Percentiles rank a stretch among this genome's conserved stretches.
These are phyloP conservation scores for Nectriaceae sp. DNA, from an alignment of 2,329 filamentous ascomycete genomes.

Conservation along the genomic window DNA sequence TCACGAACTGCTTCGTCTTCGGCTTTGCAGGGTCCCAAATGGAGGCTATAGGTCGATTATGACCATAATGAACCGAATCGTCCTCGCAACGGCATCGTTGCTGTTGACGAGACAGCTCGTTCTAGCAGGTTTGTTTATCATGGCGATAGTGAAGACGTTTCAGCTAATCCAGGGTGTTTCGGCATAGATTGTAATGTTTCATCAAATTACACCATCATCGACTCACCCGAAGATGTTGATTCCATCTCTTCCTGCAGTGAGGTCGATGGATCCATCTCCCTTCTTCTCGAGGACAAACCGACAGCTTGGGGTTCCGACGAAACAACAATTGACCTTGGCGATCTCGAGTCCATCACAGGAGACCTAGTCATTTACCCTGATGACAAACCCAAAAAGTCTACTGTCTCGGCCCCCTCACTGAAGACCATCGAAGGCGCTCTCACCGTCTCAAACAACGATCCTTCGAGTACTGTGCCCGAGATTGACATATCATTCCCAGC, in stretches of 20 bases:
- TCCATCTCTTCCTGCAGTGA: constrained; percentile 24
- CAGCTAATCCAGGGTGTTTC: constrained; percentile 2
- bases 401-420: constrained; percentile 20
- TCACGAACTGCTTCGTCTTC: constrained; percentile 2
- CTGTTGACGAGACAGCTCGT: constrained; percentile 21
- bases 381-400: constrained; percentile 24
- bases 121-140: constrained; percentile 21
- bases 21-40: constrained; percentile 12
- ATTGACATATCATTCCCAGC: constrained; percentile 22
- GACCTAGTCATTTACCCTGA: constrained; percentile 29
- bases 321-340: constrained; percentile 27
- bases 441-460: constrained; percentile 26
- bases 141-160: neutral
- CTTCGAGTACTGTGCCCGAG: constrained; percentile 16
- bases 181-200: constrained; percentile 26
- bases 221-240: constrained; percentile 19
- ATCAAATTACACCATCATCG: constrained; percentile 29
- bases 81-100: constrained; percentile 25
- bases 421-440: constrained; percentile 23
- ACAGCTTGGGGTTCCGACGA: constrained; percentile 24
- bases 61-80: constrained; percentile 26
- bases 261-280: constrained; percentile 29
- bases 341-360: constrained; percentile 21
- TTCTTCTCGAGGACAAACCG: constrained; percentile 25
- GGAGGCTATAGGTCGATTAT: constrained; percentile 23